phyloP scores from a whole-genome alignment of 169 alveolate species.

The Plasmodium gonderi region DNA sequence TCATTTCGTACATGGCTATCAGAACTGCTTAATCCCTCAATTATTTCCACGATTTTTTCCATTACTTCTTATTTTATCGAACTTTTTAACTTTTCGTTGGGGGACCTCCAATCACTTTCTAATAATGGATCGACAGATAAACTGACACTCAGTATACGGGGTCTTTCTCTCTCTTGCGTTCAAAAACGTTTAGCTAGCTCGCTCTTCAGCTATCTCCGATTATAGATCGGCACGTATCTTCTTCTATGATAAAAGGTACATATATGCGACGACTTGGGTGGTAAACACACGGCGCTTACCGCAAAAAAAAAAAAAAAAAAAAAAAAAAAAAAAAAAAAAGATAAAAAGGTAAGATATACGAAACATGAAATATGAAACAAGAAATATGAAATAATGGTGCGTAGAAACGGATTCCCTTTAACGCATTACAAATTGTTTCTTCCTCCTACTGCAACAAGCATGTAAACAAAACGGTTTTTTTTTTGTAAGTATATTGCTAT shows the following conservation, averaged over 20 bases:
- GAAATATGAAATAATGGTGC: too few species aligned
- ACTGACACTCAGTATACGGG: neutral
- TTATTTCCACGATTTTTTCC: conserved; percentile 78
- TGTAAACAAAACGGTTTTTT: neutral
- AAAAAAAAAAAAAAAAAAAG: too few species aligned
- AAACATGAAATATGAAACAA: too few species aligned
- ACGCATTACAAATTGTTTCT: neutral
- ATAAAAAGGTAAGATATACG: too few species aligned
- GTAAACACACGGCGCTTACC: neutral
- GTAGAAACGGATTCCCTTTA: neutral
- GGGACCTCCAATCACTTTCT: too few species aligned
- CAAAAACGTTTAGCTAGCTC: too few species aligned
- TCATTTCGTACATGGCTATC: conserved; percentile 80
- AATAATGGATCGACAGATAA: neutral
- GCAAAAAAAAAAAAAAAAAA: neutral
- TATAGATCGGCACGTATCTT: neutral
- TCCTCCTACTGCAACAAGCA: neutral
- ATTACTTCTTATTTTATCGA: neutral
- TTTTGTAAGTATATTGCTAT: neutral
- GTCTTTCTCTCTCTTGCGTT: neutral
- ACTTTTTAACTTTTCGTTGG: neutral
- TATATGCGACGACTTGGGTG: neutral
- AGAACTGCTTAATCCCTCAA: conserved; percentile 83
- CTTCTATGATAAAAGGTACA: neutral
- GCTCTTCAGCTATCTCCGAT: too few species aligned